Evolutionary conservation across 148 eudicot species (phyloP), one percentile per base, ranked within the genome.

Genomic region (Silene conica): DNA sequence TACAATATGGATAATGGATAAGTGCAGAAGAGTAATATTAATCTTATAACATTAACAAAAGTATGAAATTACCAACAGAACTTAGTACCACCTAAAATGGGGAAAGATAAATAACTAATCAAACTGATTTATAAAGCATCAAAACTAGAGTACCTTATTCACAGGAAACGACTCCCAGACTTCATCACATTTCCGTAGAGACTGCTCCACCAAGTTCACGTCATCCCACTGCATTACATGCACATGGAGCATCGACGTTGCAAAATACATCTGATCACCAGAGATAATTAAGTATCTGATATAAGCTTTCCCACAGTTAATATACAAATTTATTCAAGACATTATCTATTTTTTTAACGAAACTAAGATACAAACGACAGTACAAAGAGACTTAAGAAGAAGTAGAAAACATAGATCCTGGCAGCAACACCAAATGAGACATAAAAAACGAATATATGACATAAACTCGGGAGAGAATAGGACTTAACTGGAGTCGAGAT

Each of bases 151-250:
- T 87, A 95, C 99, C 83, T 89, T 95, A 63, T 84, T 88, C 57
- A 73, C 76, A 25, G 87, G 87, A 74, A 95, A 83, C 61, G 88
- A 85, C 71, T 80, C 88, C 99, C 99, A 95, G 26, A 90, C 83
- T 77, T 83, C 85, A 78, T 89, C 86, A 65, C 99, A 95, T 82
- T 85, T 84, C 63, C 62, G 84, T 79, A 89, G 82, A 79, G 97
- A 91, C 22, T 78, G 85, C 80, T 90, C 94, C 78, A 92, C 94
- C 78, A 85, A 74, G 76, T 75, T 83, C 60, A 80, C 79, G 72
- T 89, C 93, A 69, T 84, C 88, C 96, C 97, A 95, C 79, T 87
- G 96, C 89, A 95, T 90, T 67, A 95, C 85, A 82, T 84, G 96
- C 71, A 89, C 97, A 77, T 95, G 99, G 83, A 95, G 84, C 63